phyloP scores from a whole-genome alignment of 805 yeast genomes.

The Monosporozyma aquatica region DNA sequence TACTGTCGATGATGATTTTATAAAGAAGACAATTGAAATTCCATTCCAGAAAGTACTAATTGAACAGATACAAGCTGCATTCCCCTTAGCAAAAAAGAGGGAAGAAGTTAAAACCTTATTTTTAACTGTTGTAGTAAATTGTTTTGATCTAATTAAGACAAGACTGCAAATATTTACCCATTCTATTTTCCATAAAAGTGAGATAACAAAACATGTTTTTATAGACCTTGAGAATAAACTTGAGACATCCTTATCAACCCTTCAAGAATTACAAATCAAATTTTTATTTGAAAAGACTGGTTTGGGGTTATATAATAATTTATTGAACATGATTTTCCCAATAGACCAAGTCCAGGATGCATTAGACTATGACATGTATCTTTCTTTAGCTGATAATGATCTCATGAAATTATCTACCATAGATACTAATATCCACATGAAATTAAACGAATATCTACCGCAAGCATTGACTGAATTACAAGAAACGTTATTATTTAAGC shows the following conservation, averaged over 20 bases:
- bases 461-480: conserved; percentile 53
- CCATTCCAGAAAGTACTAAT: conserved; percentile 28
- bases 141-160: conserved; percentile 51
- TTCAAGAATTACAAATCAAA: conserved; percentile 40
- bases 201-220: conserved; percentile 15
- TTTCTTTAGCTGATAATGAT: conserved; percentile 54
- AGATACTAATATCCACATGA: conserved; percentile 39
- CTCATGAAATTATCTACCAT: conserved; percentile 36
- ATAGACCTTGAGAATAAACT: conserved; percentile 29
- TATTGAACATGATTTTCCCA: conserved; percentile 66
- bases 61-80: conserved; percentile 24
- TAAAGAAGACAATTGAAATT: conserved; percentile 36
- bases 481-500: conserved; percentile 43
- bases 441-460: conserved; percentile 38
- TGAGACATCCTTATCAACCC: conserved; percentile 18
- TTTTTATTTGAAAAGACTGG: conserved; percentile 44
- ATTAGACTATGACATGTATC: conserved; percentile 53
- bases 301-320: conserved; percentile 49
- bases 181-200: conserved; percentile 27
- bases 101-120: conserved; percentile 19
- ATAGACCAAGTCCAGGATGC: conserved; percentile 41
- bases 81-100: conserved; percentile 25
- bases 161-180: conserved; percentile 35
- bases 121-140: conserved; percentile 44
- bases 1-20: conserved; percentile 32